Base-by-base conservation (phyloP, 2,329 filamentous ascomycete species). In the Fusarium illudens region DNA sequence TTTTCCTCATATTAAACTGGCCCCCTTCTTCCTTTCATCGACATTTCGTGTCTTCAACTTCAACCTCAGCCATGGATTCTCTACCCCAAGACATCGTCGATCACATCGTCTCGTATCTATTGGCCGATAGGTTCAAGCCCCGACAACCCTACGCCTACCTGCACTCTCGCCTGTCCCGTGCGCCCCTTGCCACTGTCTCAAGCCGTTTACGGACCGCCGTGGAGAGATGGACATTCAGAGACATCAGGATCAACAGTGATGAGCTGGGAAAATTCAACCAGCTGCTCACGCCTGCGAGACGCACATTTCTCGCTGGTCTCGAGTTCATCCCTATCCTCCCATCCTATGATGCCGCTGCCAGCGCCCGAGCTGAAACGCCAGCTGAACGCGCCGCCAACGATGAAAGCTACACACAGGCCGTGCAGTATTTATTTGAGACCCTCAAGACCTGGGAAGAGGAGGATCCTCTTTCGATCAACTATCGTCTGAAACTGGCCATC, bases 61-160 rank as follows among this genome's bases (percentile, higher is more conserved):
- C 17, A 34, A 22, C 46, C 30, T 20, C 20, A 13, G 25, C 17
- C 25, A 58, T 49, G 54, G 44, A 50, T 27, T 25, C 49, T 11
- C 34, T 62, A n/a, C 60, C 60, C 30, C 55, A 62, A 25, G 60
- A 62, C 34, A 7, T 62, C 7, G 10, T 62, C 22, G 60, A 59
- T 10, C 22, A 53, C 12, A 54, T 59, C n/a, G 32, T 49, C 20
- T 50, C 25, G 10, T 34, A 54, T 37, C 29, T 59, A 5, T n/a
- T 54, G 15, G 37, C 55, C 2, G n/a, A 30, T 15, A 22, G 27
- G 15, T 29, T 19, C 22, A 25, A 33, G 4, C 27, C 17, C 5
- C 42, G 13, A 7, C 17, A 53, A n/a, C 46, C 39, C 11, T 51
- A 33, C 20, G 13, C 8, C 13, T 17, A 39, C 10, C 33, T 50